These are phyloP conservation scores for Trichosanthes truncata DNA, from an alignment of 306 rosid species.

Conservation along the genomic window DNA sequence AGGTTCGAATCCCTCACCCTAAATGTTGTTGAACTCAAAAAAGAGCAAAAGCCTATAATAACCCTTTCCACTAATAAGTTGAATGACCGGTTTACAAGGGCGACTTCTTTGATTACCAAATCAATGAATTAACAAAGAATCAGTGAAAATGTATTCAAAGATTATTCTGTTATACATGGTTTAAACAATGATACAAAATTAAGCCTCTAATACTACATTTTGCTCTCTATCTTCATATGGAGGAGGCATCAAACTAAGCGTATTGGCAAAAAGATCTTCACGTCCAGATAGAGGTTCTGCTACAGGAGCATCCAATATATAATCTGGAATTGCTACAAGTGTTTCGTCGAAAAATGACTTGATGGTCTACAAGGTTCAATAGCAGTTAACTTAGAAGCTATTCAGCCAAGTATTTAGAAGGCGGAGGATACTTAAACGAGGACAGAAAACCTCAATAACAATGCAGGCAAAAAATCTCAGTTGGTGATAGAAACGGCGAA, in stretches of 20 bases:
- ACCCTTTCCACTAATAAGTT: not conserved
- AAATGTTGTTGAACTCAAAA: not conserved
- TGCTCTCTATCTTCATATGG: conserved; percentile 37
- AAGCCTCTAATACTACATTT: conserved; percentile 37
- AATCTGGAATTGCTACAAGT: conserved; percentile 71
- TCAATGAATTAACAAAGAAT: not conserved
- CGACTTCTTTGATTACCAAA: not conserved
- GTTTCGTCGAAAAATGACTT: conserved; percentile 85
- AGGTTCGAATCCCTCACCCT: no score
- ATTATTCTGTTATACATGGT: not conserved
- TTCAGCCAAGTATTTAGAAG: conserved; percentile 11
- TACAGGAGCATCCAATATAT: conserved; percentile 62
- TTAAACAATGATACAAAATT: conserved; percentile 11
- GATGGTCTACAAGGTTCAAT: conserved; percentile 47
- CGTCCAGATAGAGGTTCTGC: conserved; percentile 33
- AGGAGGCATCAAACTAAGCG: conserved; percentile 47
- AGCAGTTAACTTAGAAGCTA: not conserved
- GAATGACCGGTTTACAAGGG: conserved; percentile 2
- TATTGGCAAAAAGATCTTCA: conserved; percentile 48
- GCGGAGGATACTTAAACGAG: not conserved
- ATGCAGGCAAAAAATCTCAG: not conserved
- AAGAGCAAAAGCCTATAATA: not conserved
- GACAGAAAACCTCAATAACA: not conserved
- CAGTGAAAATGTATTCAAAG: not conserved
- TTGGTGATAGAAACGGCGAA: not conserved